Evolutionary conservation across 2,329 filamentous ascomycete genomes (phyloP), one percentile per base, ranked within the genome.

Genomic region (Arachnomyces sp.): DNA sequence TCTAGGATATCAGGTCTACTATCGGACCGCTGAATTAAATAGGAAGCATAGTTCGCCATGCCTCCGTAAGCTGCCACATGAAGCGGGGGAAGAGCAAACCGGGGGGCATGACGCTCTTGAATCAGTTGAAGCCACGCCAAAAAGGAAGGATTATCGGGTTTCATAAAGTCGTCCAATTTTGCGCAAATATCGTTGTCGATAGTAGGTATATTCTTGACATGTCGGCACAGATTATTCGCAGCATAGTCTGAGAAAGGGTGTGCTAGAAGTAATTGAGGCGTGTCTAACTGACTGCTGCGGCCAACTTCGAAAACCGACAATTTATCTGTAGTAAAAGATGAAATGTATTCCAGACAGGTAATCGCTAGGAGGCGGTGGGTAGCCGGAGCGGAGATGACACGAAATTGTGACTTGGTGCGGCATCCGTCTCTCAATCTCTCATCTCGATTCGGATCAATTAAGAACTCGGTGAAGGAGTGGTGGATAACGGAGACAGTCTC

Each of bases 381-480:
- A 15, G 40, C 28, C n/a, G 34, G 29, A 18, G 15, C 8, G 15
- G 28, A 28, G 17, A 43, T 30, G 20, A 43, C 29, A 30, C 30
- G 35, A 18, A 29, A 43, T 3, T 41, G 47, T 18, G 44, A 49
- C 18, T 13, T 28, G 7, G 13, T 25, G n/a, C n/a, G n/a, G n/a
- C n/a, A n/a, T n/a, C n/a, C n/a, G 17, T 15, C 20, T 31, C 34
- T n/a, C n/a, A 15, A 12, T 3, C 4, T 3, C 2, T n/a, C 13
- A 11, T 17, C 28, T 11, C 49, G 38, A 13, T 33, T 39, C 8
- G 20, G 9, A n/a, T 48, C 61, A 2, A 58, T 55, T 8, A 72
- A 46, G 40, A 66, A 72, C 38, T 72, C 68, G 1, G 68, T 70
- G 31, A 72, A 66, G 1, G 67, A 71, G 38, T 71, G 68, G 43